These are phyloP conservation scores for Pichia inconspicua DNA, from an alignment of 1,139 yeast genomes.

Conservation along the genomic window DNA sequence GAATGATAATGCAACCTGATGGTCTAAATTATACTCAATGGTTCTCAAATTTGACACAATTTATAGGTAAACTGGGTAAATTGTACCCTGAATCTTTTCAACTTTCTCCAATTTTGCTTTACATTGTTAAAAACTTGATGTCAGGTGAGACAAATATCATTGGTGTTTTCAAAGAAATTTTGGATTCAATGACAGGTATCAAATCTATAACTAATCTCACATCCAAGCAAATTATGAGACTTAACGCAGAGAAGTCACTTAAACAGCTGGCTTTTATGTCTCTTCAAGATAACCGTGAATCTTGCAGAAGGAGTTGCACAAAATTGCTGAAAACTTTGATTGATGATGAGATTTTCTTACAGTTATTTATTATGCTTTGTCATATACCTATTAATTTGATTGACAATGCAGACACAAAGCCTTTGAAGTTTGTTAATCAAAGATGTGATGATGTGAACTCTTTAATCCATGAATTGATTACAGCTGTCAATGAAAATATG, in stretches of 20 bases:
- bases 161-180: slow-evolving; percentile 59
- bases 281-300: slow-evolving; percentile 55
- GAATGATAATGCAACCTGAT: slow-evolving; percentile 64
- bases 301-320: slow-evolving; percentile 41
- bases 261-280: slow-evolving; percentile 50
- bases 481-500: slow-evolving; percentile 49
- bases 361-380: slow-evolving; percentile 57
- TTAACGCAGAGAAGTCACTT: slow-evolving; percentile 59
- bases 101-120: slow-evolving; percentile 49
- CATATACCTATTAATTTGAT: slow-evolving; percentile 41
- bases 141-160: slow-evolving; percentile 56
- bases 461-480: slow-evolving; percentile 57
- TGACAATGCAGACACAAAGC: slow-evolving; percentile 34
- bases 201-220: slow-evolving; percentile 62
- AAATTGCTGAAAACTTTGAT: slow-evolving; percentile 44
- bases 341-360: slow-evolving; percentile 44
- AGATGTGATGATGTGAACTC: slow-evolving; percentile 65
- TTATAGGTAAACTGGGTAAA: slow-evolving; percentile 57
- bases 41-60: slow-evolving; percentile 68
- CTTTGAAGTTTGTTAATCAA: slow-evolving; percentile 65
- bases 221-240: slow-evolving; percentile 52
- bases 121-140: slow-evolving; percentile 59
- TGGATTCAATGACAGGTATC: slow-evolving; percentile 77
- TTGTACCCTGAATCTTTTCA: slow-evolving; percentile 43
- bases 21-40: slow-evolving; percentile 80